phyloP scores from a whole-genome alignment of 352 stramenopile species.

The Pythium rishiriense region DNA sequence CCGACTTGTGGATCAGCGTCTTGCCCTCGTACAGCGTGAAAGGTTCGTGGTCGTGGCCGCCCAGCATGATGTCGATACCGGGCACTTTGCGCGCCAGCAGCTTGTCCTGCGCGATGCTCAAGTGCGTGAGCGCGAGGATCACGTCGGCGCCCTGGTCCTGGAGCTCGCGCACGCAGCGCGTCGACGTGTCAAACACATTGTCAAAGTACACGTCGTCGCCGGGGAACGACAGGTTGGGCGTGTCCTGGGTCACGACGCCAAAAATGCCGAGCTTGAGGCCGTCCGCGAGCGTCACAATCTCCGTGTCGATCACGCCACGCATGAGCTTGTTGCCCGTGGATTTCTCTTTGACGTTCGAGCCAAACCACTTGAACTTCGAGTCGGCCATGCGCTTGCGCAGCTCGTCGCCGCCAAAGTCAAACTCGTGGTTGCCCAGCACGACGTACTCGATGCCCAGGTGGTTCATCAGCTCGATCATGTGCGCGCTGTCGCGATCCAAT shows the following conservation, averaged over 20 bases:
- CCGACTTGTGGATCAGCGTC: slow-evolving; percentile 90
- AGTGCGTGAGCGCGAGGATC: slow-evolving; percentile 84
- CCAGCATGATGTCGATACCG: slow-evolving; percentile 86
- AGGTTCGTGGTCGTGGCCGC: slow-evolving; percentile 91
- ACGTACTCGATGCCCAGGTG: slow-evolving; percentile 72
- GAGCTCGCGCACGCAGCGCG: slow-evolving; percentile 62
- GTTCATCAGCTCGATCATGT: slow-evolving; percentile 83
- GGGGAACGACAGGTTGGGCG: slow-evolving; percentile 40
- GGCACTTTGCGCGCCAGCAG: slow-evolving; percentile 58
- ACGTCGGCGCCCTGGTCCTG: slow-evolving; percentile 70
- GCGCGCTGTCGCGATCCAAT: slow-evolving; percentile 33
- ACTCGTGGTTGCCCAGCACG: slow-evolving; percentile 81
- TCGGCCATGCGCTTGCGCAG: slow-evolving; percentile 53
- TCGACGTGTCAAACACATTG: slow-evolving; percentile 45
- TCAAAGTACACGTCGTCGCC: slow-evolving; percentile 53
- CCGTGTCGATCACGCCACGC: slow-evolving; percentile 39
- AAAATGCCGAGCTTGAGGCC: slow-evolving; percentile 68
- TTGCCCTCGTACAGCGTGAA: slow-evolving; percentile 81
- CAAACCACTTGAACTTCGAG: slow-evolving; percentile 74
- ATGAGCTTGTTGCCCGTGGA: slow-evolving; percentile 25
- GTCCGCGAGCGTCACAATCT: slow-evolving; percentile 47
- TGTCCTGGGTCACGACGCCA: slow-evolving; percentile 70
- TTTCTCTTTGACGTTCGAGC: slow-evolving; percentile 64
- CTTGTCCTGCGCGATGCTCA: slow-evolving; percentile 78
- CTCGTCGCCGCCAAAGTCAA: slow-evolving; percentile 64